Percentiles rank a stretch among this genome's conserved stretches.
Conservation (phyloP, 129 eudicot species). For the Pseudognaphalium luteoalbum region DNA sequence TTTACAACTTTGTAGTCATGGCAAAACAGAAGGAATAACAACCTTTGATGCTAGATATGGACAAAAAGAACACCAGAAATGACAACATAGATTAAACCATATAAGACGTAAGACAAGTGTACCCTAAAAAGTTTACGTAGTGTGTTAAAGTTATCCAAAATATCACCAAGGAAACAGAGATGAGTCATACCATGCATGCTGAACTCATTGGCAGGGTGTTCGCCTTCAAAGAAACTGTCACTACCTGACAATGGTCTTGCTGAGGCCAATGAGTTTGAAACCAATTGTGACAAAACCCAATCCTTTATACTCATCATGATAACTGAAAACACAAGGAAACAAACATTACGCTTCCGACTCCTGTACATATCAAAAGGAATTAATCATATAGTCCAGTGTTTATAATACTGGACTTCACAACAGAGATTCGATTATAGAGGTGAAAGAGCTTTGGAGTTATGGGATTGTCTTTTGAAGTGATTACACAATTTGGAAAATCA, state of each 20-base stretch:
- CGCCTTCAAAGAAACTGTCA: constrained; percentile 57
- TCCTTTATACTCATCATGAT: constrained; percentile 86
- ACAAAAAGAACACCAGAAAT: background rate
- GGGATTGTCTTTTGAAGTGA: background rate
- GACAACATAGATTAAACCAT: background rate
- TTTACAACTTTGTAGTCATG: too few relatives aligned
- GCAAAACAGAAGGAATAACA: background rate
- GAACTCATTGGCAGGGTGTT: constrained; percentile 46
- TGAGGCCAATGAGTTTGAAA: constrained; percentile 69
- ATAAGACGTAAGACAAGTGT: background rate
- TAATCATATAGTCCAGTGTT: background rate
- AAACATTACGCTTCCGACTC: constrained; percentile 11
- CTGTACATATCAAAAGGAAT: background rate
- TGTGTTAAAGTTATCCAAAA: constrained; percentile 4
- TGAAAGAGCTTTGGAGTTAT: background rate
- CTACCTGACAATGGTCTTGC: constrained; percentile 69
- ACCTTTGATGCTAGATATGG: background rate
- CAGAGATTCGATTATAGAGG: too few relatives aligned
- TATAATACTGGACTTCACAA: background rate
- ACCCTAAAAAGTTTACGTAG: background rate
- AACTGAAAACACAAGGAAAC: constrained; percentile 38
- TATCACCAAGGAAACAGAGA: background rate
- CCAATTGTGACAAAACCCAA: constrained; percentile 86
- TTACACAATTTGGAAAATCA: background rate
- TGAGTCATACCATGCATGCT: constrained; percentile 47